Percentiles rank a stretch among this genome's conserved stretches.
phyloP scores from a whole-genome alignment of 176 grass and related monocot genomes.

The Lolium multiflorum region DNA sequence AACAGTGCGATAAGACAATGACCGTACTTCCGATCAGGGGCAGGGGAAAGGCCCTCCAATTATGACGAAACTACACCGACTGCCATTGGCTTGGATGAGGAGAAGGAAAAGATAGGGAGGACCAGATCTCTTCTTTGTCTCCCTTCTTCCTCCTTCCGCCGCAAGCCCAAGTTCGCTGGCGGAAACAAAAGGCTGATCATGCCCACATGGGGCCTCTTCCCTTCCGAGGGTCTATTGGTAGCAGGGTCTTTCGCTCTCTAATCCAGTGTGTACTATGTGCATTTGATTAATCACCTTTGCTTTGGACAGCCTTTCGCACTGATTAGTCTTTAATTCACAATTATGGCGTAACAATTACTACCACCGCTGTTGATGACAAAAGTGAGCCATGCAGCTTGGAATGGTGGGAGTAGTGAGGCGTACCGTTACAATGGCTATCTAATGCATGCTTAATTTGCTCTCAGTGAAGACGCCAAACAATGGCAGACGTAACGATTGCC shows the following conservation, averaged over 20 bases:
- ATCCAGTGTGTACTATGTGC: too few relatives aligned
- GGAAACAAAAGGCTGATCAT: conserved; percentile 1
- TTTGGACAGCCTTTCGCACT: conserved; percentile 22
- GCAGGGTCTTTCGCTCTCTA: too few relatives aligned
- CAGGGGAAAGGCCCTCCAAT: not conserved
- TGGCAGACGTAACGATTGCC: not conserved
- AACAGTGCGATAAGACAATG: not conserved
- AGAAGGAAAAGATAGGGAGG: conserved; percentile 11
- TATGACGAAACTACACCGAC: not conserved
- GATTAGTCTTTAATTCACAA: conserved; percentile 1
- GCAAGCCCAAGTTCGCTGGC: not conserved
- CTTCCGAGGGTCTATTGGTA: not conserved
- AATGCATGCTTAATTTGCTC: not conserved
- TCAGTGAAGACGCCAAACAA: not conserved
- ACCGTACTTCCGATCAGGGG: not conserved
- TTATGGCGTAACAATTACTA: not conserved
- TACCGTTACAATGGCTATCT: too few relatives aligned
- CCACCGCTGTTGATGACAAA: not conserved
- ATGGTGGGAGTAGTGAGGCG: too few relatives aligned
- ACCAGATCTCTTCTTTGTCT: not conserved
- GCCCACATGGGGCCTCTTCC: conserved; percentile 38
- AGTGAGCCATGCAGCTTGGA: not conserved
- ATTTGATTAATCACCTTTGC: not conserved
- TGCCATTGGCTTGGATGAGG: conserved; percentile 36
- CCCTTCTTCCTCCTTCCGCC: not conserved